Conservation (phyloP, 75 land plant genomes). For the Pseudotsuga menziesii region DNA sequence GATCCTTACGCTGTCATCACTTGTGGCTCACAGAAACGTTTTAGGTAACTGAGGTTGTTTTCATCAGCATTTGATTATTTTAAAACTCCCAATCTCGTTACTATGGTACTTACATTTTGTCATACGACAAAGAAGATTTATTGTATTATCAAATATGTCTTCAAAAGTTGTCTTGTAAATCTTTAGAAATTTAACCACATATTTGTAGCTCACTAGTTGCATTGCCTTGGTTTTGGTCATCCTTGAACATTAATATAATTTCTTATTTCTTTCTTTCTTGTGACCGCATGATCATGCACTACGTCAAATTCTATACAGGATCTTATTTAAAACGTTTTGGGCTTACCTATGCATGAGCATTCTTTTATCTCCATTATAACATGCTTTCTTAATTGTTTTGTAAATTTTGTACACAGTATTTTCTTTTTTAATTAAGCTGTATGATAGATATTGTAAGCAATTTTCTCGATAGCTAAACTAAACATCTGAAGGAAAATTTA, state of each 20-base stretch:
- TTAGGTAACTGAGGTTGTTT: conserved; percentile 8
- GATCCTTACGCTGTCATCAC: conserved; percentile 98
- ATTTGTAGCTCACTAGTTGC: background rate
- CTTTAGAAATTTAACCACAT: background rate
- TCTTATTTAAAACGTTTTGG: conserved; percentile 7
- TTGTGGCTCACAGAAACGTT: conserved; percentile 13
- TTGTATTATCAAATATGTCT: background rate
- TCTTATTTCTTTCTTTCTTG: background rate
- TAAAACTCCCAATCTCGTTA: background rate
- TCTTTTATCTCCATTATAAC: background rate
- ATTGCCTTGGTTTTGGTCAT: background rate
- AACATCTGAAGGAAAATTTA: too few species aligned
- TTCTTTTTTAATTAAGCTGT: too few species aligned
- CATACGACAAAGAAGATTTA: background rate
- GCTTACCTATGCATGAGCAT: background rate
- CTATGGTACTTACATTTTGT: background rate
- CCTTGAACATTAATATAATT: background rate
- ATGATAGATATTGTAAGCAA: too few species aligned
- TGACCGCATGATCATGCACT: background rate
- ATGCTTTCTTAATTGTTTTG: background rate
- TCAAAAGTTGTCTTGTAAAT: background rate
- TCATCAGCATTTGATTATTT: background rate
- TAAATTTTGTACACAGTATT: background rate
- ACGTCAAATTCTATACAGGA: background rate
- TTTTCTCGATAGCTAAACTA: too few species aligned